phyloP scores from a whole-genome alignment of 2,329 filamentous ascomycete species.

The Ceratocystis destructans region DNA sequence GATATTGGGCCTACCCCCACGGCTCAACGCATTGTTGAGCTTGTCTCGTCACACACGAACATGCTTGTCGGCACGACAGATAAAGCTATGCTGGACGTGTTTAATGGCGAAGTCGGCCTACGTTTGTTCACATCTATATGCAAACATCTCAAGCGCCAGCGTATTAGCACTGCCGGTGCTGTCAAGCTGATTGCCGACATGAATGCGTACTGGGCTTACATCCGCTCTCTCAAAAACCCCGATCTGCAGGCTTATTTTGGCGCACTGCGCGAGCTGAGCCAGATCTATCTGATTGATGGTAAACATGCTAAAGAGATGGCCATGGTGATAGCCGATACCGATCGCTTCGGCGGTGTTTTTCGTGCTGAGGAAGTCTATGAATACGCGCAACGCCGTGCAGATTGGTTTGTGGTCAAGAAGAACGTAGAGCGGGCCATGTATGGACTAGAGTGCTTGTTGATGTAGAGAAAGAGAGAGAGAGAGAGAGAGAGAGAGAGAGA shows the following conservation, averaged over 20 bases:
- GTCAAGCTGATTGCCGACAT: conserved; percentile 92
- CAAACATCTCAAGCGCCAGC: conserved; percentile 94
- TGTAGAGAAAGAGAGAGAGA: conserved; percentile 40
- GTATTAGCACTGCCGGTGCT: conserved; percentile 77
- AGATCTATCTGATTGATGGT: conserved; percentile 81
- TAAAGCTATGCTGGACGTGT: conserved; percentile 95
- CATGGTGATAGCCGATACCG: conserved; percentile 80
- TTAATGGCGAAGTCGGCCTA: conserved; percentile 92
- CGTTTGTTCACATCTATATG: conserved; percentile 83
- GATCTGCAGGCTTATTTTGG: conserved; percentile 82
- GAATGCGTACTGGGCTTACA: conserved; percentile 81
- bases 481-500: no score
- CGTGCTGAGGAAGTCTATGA: conserved; percentile 94
- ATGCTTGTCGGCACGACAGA: conserved; percentile 94
- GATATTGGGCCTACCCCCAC: conserved; percentile 60
- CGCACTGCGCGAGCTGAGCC: conserved; percentile 78
- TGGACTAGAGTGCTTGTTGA: conserved; percentile 73
- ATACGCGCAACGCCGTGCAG: conserved; percentile 82
- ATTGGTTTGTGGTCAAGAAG: conserved; percentile 84
- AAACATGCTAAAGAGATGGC: conserved; percentile 88
- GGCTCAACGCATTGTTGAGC: conserved; percentile 65
- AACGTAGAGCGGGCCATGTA: conserved; percentile 96
- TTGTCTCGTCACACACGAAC: conserved; percentile 75
- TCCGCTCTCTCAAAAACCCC: conserved; percentile 66
- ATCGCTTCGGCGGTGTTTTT: conserved; percentile 84